Evolutionary conservation across 192 early-diverging fungal genomes (phyloP).

Genomic region (Piromyces finnis): DNA sequence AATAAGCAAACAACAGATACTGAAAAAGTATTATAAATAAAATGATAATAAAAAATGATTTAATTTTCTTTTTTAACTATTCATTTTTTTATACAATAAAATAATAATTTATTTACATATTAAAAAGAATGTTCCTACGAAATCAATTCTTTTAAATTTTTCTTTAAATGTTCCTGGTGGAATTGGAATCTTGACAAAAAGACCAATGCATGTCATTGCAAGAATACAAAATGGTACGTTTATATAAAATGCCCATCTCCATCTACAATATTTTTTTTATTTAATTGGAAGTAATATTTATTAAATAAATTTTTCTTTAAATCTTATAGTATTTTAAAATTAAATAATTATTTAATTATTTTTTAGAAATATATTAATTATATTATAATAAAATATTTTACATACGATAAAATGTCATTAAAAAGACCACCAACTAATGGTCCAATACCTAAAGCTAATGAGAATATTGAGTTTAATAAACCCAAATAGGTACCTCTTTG

Average conservation of each 20-base stretch:
- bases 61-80: too few relatives aligned
- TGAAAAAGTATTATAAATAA: too few relatives aligned
- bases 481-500: neutral
- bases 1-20: neutral
- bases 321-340: too few relatives aligned
- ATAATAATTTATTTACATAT: neutral
- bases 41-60: too few relatives aligned
- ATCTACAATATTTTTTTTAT: too few relatives aligned
- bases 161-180: neutral
- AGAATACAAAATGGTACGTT: neutral
- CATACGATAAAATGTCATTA: neutral
- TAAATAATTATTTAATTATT: too few relatives aligned
- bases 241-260: neutral
- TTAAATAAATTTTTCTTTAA: too few relatives aligned
- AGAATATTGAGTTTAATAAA: neutral
- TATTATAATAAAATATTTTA: neutral
- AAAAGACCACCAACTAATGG: neutral
- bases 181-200: neutral
- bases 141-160: neutral
- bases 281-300: too few relatives aligned
- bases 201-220: neutral
- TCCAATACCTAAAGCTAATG: neutral
- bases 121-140: neutral
- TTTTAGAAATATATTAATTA: too few relatives aligned
- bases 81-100: too few relatives aligned